Conservation (phyloP, 139 green algal species). For the Cymbomonas tetramitiformis region DNA sequence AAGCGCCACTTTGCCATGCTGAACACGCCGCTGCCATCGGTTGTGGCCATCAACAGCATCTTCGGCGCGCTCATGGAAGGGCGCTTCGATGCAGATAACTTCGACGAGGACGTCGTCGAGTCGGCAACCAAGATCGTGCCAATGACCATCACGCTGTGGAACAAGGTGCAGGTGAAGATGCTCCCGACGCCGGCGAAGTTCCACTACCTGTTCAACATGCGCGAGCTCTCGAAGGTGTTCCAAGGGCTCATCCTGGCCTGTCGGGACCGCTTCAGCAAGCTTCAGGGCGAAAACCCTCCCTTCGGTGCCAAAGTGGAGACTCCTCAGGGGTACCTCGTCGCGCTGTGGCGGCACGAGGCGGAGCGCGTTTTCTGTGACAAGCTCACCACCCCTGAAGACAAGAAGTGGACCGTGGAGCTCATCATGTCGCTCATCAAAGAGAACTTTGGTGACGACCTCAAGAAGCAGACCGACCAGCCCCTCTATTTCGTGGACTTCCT, state of each 20-base stretch:
- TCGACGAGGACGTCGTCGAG: constrained; percentile 37
- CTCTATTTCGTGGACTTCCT: constrained; percentile 87
- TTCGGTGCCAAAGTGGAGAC: constrained; percentile 59
- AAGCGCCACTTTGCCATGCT: constrained; percentile 87
- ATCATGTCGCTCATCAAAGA: constrained; percentile 52
- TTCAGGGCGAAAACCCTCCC: neutral
- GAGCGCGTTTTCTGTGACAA: constrained; percentile 79
- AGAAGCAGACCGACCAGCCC: constrained; percentile 57
- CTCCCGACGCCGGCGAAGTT: constrained; percentile 85
- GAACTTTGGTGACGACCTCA: constrained; percentile 43
- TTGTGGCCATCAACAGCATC: constrained; percentile 72
- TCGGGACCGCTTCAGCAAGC: constrained; percentile 35
- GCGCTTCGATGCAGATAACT: constrained; percentile 32
- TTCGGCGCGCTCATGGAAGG: constrained; percentile 68
- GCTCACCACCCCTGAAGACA: constrained; percentile 69
- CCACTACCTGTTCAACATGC: constrained; percentile 93
- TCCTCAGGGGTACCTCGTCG: constrained; percentile 68
- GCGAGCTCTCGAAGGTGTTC: constrained; percentile 80
- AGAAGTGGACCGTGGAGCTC: constrained; percentile 56
- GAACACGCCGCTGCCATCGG: constrained; percentile 65
- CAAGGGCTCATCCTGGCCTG: constrained; percentile 71
- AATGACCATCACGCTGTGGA: constrained; percentile 67
- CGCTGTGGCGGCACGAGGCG: constrained; percentile 83
- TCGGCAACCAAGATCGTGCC: constrained; percentile 53
- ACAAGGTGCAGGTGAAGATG: constrained; percentile 60